Evolutionary conservation across 2,329 filamentous ascomycete species (phyloP), one percentile per base, ranked within the genome.

Genomic region (Alternaria gaisen): DNA sequence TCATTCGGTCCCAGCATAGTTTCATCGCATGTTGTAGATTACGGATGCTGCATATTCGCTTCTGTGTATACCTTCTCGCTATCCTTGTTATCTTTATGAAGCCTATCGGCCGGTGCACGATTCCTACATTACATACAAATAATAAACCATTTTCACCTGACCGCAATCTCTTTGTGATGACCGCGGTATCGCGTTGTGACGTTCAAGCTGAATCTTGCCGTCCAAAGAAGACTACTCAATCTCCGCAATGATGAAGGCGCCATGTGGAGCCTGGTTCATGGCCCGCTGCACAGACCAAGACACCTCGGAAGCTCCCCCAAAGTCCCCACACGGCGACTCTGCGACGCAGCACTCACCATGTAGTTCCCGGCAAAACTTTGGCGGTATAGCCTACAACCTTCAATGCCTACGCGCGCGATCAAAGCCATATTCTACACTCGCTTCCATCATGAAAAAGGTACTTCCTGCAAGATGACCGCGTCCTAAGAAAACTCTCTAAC

Each of bases 361-460:
- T 69, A 70, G 67, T 61, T 44, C 16, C 11, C 41, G 41, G 51
- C 43, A 55, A 58, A 56, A 36, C 16, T 44, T 32, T 5, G 26
- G 34, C 38, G 36, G 48, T 43, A 38, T 34, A 51, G 38, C 54
- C 34, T 46, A 36, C 5, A 36, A 16, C 20, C 38, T 50, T 46
- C 65, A 72, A 78, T 78, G 76, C 75, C 75, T 63, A 74, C 72
- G 61, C 75, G 75, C 53, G 71, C 71, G 79, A 88, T 90, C 69
- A 85, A 87, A 70, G 85, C 87, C 47, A 87, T 90, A 61, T 90
- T 90, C 78, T 90, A 88, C 76, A 87, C 87, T 74, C 87, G 87
- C 71, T 90, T 90, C 72, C 87, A 90, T 72, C 85, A 85, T 56
- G 83, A 86, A 65, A 80, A 79, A 70, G 78, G 79, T 75, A 69